A percentile compares a stretch with the other conserved stretches of the same genome.
Conservation (phyloP, 225 moss, liverwort and hornwort genomes). For the Thuidium tamariscinum region DNA sequence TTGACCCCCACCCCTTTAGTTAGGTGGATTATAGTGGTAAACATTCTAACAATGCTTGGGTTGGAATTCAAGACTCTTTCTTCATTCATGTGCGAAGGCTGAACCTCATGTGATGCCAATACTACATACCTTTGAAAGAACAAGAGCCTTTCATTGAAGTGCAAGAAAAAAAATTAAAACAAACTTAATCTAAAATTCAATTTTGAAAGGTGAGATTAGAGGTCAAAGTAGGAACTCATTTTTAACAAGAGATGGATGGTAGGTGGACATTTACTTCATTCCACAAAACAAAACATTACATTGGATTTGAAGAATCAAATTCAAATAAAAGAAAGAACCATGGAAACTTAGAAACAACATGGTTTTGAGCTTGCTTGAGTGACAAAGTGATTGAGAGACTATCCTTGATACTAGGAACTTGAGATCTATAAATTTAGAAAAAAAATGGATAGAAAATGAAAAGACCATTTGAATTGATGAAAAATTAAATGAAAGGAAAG, state of each 20-base stretch:
- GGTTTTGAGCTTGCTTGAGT: accelerated
- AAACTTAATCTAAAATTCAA: neutral
- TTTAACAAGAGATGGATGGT: accelerated
- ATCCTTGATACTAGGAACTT: accelerated
- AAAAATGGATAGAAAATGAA: neutral
- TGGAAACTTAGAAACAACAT: too few relatives aligned
- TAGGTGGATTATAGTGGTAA: neutral
- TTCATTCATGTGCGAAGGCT: accelerated
- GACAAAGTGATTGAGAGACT: accelerated
- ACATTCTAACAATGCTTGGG: accelerated
- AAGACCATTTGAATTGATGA: too few relatives aligned
- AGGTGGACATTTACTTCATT: neutral
- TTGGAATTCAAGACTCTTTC: accelerated
- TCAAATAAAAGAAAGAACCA: accelerated
- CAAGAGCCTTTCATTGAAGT: neutral
- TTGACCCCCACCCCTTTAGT: accelerated
- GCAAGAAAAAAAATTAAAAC: too few relatives aligned
- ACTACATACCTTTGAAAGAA: neutral
- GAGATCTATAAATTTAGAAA: neutral
- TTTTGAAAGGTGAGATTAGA: neutral
- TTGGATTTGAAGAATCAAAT: neutral
- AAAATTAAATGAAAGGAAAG: neutral
- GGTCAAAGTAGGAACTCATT: neutral
- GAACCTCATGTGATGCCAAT: neutral
- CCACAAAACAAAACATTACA: neutral